A percentile compares a stretch with the other conserved stretches of the same genome.
phyloP scores from a whole-genome alignment of 306 rosid species.

The Vigna nakashimae region DNA sequence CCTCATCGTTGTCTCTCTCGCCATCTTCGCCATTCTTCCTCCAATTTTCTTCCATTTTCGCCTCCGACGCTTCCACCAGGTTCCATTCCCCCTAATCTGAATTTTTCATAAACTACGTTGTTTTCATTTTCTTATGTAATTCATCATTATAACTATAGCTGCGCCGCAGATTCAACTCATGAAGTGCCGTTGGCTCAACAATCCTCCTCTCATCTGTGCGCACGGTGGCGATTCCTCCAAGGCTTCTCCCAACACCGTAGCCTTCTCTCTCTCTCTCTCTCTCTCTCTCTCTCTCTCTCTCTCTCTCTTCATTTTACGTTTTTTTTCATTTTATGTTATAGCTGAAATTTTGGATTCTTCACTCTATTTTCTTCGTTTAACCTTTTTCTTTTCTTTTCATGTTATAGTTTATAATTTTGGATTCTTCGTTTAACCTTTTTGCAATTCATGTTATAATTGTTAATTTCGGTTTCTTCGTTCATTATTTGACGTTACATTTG shows the following conservation, averaged over 20 bases:
- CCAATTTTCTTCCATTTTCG: constrained; percentile 79
- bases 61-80: constrained; percentile 64
- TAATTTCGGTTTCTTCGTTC: no score
- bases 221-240: constrained; percentile 89
- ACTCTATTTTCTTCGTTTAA: no score
- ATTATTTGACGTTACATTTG: no score
- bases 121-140: neutral
- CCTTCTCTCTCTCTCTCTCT: neutral
- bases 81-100: neutral
- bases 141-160: neutral
- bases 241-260: constrained; percentile 79
- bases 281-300: neutral
- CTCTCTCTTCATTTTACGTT: neutral
- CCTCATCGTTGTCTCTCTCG: constrained; percentile 54
- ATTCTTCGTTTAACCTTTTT: no score
- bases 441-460: no score
- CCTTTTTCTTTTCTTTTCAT: no score
- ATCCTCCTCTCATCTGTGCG: constrained; percentile 89
- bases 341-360: no score
- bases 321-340: no score
- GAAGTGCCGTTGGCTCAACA: constrained; percentile 69
- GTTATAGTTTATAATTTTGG: no score
- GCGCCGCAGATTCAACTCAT: constrained; percentile 55
- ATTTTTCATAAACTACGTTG: neutral
- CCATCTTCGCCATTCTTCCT: constrained; percentile 65